Evolutionary conservation across 164 flowering plant genomes (phyloP), one percentile per base, ranked within the genome.

Genomic region (Taxillus chinensis): DNA sequence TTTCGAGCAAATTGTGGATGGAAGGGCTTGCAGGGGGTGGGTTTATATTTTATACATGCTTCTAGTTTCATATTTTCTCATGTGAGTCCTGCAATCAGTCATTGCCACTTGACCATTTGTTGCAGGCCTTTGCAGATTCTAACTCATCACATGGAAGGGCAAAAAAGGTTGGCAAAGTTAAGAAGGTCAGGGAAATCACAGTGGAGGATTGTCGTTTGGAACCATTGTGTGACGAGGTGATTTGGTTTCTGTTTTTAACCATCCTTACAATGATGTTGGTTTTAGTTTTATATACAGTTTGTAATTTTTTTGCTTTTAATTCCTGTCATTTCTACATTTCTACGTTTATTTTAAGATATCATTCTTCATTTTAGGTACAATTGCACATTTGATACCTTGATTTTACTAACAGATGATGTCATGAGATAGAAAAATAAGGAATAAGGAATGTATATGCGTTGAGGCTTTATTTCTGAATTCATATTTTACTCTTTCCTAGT

Each of bases 1-100:
- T 79, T 73, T 74, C 79, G 86, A 60, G 90, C 68, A 60, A 83
- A 80, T 69, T 87, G 93, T 77, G 88, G 90, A 42, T 83, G 88
- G 88, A 82, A 59, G 68, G 93, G 66, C 68, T 61, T 74, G 37
- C 63, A 41, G 72, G 93, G 0, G 12, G n/a, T 9, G 43, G 11
- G 17, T 3, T 3, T 39, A 4, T 5, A 14, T n/a, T 11, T 17
- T 16, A 45, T 50, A 13, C 17, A 15, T 12, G 27, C 8, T 39
- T 50, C 14, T 3, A 13, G 37, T 57, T 57, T 41, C 37, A 15
- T 39, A 52, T 45, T 27, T 45, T 45, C 61, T 64, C 62, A 60
- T 39, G 27, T 58, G 64, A 48, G 39, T 41, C 55, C 66, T 55
- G 17, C 41, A 12, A 2, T 27, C 27, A 27, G 27, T 61, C 51